phyloP scores from a whole-genome alignment of 2,329 filamentous ascomycete species.

The Fusarium anthophilum region DNA sequence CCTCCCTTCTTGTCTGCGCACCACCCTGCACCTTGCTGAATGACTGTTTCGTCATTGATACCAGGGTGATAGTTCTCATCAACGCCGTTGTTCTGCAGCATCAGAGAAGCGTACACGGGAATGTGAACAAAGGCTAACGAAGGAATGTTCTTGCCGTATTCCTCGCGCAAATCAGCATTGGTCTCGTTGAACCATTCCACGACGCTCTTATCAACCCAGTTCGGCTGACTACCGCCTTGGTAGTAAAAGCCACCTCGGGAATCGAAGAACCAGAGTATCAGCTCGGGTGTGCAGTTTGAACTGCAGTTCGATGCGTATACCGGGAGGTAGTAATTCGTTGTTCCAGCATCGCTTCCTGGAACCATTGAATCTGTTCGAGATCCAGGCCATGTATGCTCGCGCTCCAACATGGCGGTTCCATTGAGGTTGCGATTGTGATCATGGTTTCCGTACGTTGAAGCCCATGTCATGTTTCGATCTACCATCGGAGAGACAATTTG shows the following conservation, averaged over 20 bases:
- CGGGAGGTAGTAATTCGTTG: conserved; percentile 56
- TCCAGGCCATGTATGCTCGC: conserved; percentile 38
- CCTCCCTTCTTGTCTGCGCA: conserved; percentile 50
- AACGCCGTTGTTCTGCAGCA: conserved; percentile 42
- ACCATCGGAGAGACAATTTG: conserved; percentile 66
- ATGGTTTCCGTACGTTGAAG: conserved; percentile 75
- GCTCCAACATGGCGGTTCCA: conserved; percentile 27
- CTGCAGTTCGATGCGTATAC: conserved; percentile 49
- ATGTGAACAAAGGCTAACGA: conserved; percentile 62
- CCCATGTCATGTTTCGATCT: conserved; percentile 64
- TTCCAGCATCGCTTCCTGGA: conserved; percentile 36
- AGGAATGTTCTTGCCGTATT: conserved; percentile 49
- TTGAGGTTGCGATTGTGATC: conserved; percentile 64
- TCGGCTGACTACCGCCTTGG: conserved; percentile 47
- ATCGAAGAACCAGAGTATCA: conserved; percentile 76
- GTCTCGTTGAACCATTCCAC: conserved; percentile 56
- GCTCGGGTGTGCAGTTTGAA: conserved; percentile 45
- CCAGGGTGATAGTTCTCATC: conserved; percentile 54
- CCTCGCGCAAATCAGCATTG: conserved; percentile 42
- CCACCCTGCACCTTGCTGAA: conserved; percentile 56
- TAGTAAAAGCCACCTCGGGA: conserved; percentile 65
- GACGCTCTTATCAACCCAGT: conserved; percentile 57
- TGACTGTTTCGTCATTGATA: conserved; percentile 56
- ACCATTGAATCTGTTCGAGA: conserved; percentile 41
- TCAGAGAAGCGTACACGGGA: conserved; percentile 46